Percentiles rank a stretch among this genome's conserved stretches.
phyloP scores from a whole-genome alignment of 1,284 basidiomycete species.

The Trametes sp. region DNA sequence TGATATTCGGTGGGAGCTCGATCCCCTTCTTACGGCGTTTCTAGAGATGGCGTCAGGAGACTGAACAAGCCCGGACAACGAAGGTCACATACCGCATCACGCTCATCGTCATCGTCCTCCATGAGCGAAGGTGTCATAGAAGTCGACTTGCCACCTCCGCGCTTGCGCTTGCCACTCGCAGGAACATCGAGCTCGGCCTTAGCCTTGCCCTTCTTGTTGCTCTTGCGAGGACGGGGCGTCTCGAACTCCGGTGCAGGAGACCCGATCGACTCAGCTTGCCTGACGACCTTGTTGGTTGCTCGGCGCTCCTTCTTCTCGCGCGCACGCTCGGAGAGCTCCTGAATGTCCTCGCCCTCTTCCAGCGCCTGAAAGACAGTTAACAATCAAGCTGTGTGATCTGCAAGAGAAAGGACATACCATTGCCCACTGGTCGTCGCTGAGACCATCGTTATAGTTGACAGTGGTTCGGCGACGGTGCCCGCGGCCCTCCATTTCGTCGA shows the following conservation, averaged over 20 bases:
- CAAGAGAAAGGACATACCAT: conserved; percentile 55
- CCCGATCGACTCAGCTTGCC: conserved; percentile 50
- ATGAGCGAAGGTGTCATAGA: conserved; percentile 79
- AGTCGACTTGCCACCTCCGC: conserved; percentile 70
- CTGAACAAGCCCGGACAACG: not conserved
- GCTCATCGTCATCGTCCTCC: conserved; percentile 76
- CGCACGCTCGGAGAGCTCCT: conserved; percentile 72
- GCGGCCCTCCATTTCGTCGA: conserved; percentile 80
- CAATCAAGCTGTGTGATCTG: not conserved
- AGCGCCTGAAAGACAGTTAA: conserved; percentile 61
- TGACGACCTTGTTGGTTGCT: conserved; percentile 39
- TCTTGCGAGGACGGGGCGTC: conserved; percentile 57
- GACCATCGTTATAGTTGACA: conserved; percentile 94
- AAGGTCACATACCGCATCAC: conserved; percentile 60
- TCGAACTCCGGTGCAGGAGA: conserved; percentile 72
- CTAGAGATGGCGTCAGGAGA: conserved; percentile 44
- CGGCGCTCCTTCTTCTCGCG: conserved; percentile 71
- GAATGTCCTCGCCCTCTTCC: conserved; percentile 88
- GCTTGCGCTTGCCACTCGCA: conserved; percentile 71
- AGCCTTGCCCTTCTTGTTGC: conserved; percentile 69
- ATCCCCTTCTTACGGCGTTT: conserved; percentile 80
- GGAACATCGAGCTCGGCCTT: conserved; percentile 60
- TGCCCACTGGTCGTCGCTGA: conserved; percentile 95
- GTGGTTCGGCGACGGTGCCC: conserved; percentile 86
- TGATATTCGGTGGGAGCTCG: conserved; percentile 62